These are phyloP conservation scores for Teratosphaeriaceae sp. DNA, from an alignment of 2,329 filamentous ascomycete genomes.

Conservation along the genomic window DNA sequence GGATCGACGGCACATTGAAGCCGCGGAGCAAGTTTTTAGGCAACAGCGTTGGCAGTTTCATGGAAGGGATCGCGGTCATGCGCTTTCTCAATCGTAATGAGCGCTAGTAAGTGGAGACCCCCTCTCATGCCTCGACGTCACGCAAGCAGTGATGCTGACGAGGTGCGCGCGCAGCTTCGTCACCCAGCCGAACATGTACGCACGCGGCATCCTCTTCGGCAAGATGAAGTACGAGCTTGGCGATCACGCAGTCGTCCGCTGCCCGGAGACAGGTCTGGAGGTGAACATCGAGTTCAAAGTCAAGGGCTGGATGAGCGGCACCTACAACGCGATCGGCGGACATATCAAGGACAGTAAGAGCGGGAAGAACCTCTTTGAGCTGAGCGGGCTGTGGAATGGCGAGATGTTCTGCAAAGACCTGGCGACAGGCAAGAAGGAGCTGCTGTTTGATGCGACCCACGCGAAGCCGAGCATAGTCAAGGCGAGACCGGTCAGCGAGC, in stretches of 20 bases:
- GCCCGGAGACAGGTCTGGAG: constrained; percentile 76
- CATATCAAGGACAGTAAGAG: constrained; percentile 82
- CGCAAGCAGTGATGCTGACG: too few relatives aligned
- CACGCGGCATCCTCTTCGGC: constrained; percentile 89
- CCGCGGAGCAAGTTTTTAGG: constrained; percentile 91
- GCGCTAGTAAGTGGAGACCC: constrained; percentile 64
- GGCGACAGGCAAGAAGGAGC: constrained; percentile 75
- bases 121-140: too few relatives aligned
- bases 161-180: constrained; percentile 57
- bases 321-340: constrained; percentile 93
- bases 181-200: constrained; percentile 99
- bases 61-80: constrained; percentile 92
- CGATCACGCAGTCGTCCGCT: constrained; percentile 88
- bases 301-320: constrained; percentile 93
- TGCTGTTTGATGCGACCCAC: constrained; percentile 79
- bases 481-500: constrained; percentile 73
- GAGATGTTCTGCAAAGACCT: constrained; percentile 90
- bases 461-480: constrained; percentile 69
- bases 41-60: constrained; percentile 94
- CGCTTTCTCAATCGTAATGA: constrained; percentile 79
- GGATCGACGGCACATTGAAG: constrained; percentile 93
- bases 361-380: constrained; percentile 80
- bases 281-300: constrained; percentile 98
- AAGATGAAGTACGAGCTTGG: constrained; percentile 99
- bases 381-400: constrained; percentile 88